Conservation (phyloP, 495 filamentous ascomycete species). For the Penicillium daleae region DNA sequence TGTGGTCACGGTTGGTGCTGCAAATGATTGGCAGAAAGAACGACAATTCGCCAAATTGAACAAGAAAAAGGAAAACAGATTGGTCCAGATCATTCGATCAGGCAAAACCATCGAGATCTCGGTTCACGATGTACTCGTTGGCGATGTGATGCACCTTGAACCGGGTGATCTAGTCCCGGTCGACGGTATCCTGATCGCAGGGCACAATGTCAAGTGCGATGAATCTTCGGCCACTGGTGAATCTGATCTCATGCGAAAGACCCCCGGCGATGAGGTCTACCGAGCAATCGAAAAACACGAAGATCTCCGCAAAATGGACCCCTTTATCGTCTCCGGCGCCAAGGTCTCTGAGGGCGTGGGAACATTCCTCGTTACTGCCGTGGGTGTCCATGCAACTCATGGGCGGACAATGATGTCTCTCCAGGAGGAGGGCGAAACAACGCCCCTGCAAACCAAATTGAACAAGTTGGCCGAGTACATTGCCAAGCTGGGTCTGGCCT, state of each 20-base stretch:
- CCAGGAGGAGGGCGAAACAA: constrained; percentile 86
- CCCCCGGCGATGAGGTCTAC: constrained; percentile 75
- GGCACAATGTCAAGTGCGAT: constrained; percentile 78
- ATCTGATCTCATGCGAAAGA: constrained; percentile 78
- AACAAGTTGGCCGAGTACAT: constrained; percentile 91
- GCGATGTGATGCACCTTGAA: constrained; percentile 82
- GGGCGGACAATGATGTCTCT: constrained; percentile 95
- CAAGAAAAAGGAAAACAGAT: constrained; percentile 71
- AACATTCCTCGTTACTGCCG: constrained; percentile 83
- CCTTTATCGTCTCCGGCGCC: constrained; percentile 90
- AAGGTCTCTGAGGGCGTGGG: constrained; percentile 93
- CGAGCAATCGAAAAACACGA: constrained; percentile 76
- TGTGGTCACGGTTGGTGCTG: constrained; percentile 71
- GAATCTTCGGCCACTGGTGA: constrained; percentile 86
- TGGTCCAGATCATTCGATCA: constrained; percentile 75
- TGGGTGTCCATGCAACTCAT: constrained; percentile 84
- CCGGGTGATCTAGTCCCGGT: constrained; percentile 88
- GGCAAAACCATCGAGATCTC: constrained; percentile 77
- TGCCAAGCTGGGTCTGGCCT: constrained; percentile 84
- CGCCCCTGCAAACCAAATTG: constrained; percentile 91
- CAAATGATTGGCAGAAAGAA: constrained; percentile 82
- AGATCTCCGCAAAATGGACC: constrained; percentile 80
- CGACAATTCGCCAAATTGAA: constrained; percentile 75
- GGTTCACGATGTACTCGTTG: constrained; percentile 78
- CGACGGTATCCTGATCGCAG: constrained; percentile 74